Evolutionary conservation across 768 basidiomycete species (phyloP).

Genomic region (Russula sp.): DNA sequence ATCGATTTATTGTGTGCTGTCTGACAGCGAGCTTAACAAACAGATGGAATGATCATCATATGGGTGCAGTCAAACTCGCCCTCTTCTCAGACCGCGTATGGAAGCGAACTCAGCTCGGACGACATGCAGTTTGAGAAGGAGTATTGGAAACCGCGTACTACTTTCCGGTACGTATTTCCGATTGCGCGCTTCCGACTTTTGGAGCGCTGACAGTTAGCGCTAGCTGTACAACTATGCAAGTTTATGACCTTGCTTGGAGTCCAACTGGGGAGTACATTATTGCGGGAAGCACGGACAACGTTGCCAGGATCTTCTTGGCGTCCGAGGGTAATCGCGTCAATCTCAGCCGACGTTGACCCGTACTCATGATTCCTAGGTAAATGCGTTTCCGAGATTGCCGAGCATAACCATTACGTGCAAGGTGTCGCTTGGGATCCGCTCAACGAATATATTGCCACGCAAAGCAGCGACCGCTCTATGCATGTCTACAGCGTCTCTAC

Average conservation of each 20-base stretch:
- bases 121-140: conserved; percentile 91
- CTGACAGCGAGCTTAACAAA: conserved; percentile 35
- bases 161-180: conserved; percentile 61
- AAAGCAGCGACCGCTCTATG: conserved; percentile 94
- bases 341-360: conserved; percentile 5
- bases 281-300: conserved; percentile 96
- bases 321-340: conserved; percentile 43
- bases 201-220: not conserved
- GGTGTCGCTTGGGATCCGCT: conserved; percentile 99
- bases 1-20: conserved; percentile 9
- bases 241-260: conserved; percentile 98
- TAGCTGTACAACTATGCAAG: conserved; percentile 92
- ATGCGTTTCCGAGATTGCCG: conserved; percentile 85
- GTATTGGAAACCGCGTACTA: conserved; percentile 87
- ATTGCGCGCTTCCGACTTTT: conserved; percentile 1
- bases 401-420: conserved; percentile 96
- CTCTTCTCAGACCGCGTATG: conserved; percentile 68
- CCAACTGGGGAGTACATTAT: conserved; percentile 92
- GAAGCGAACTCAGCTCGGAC: conserved; percentile 74
- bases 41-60: conserved; percentile 96
- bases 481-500: conserved; percentile 85
- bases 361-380: conserved; percentile 52
- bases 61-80: conserved; percentile 85
- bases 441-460: conserved; percentile 96
- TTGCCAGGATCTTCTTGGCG: conserved; percentile 77